A percentile compares a stretch with the other conserved stretches of the same genome.
These are phyloP conservation scores for Eutrema japonicum DNA, from an alignment of 345 rosid species.

Conservation along the genomic window DNA sequence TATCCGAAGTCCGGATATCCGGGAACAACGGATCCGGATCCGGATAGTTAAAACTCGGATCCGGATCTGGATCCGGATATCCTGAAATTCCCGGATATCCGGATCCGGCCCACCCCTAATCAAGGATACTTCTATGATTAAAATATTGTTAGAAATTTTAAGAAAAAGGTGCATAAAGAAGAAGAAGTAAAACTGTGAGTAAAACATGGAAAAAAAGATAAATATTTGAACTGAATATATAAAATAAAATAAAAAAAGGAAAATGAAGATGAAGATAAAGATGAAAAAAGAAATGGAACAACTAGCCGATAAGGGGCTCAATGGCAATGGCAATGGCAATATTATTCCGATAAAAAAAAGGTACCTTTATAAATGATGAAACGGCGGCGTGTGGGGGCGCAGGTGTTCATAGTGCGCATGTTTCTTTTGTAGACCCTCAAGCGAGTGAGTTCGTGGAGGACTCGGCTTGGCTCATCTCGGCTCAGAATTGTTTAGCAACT, in stretches of 20 bases:
- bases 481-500: neutral
- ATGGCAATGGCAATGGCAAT: constrained; percentile 19
- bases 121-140: too few relatives aligned
- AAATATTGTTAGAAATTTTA: constrained; percentile 11
- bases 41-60: too few relatives aligned
- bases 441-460: constrained; percentile 43
- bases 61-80: too few relatives aligned
- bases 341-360: constrained; percentile 50
- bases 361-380: constrained; percentile 50
- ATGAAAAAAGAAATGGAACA: constrained; percentile 24
- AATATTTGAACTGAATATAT: neutral
- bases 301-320: constrained; percentile 37
- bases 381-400: constrained; percentile 60
- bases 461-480: neutral
- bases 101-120: too few relatives aligned
- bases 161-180: constrained; percentile 8
- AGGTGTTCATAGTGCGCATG: constrained; percentile 54
- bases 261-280: too few relatives aligned
- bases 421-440: constrained; percentile 43
- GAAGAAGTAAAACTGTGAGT: constrained; percentile 4
- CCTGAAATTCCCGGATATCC: too few relatives aligned
- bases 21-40: too few relatives aligned
- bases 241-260: neutral
- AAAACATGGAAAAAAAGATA: constrained; percentile 13
- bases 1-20: too few relatives aligned